phyloP scores from a whole-genome alignment of 495 filamentous ascomycete genomes.

The Ramalina peruviana region DNA sequence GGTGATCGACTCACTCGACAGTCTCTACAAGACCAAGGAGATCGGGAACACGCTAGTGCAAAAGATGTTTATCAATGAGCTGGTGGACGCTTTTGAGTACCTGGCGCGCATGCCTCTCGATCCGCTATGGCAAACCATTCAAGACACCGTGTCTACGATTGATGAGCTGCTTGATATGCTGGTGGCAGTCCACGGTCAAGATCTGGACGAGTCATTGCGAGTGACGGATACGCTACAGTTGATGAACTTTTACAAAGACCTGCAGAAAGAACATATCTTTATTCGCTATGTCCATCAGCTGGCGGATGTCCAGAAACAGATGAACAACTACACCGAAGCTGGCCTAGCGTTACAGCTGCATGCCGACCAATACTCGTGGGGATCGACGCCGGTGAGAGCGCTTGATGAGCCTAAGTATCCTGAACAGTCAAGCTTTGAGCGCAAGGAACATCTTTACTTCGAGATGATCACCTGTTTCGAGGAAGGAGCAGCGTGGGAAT shows the following conservation, averaged over 20 bases:
- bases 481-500: slow-evolving; percentile 82
- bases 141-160: slow-evolving; percentile 64
- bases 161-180: slow-evolving; percentile 86
- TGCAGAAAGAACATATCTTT: slow-evolving; percentile 95
- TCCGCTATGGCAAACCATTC: slow-evolving; percentile 60
- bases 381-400: slow-evolving; percentile 52
- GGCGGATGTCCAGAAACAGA: slow-evolving; percentile 58
- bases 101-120: slow-evolving; percentile 53
- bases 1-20: slow-evolving; percentile 88
- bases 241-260: slow-evolving; percentile 94
- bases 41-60: slow-evolving; percentile 81
- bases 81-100: slow-evolving; percentile 66
- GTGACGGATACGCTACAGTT: slow-evolving; percentile 76
- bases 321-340: slow-evolving; percentile 75
- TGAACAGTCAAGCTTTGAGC: slow-evolving; percentile 78
- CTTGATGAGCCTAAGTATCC: slow-evolving; percentile 63
- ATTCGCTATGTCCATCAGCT: slow-evolving; percentile 94
- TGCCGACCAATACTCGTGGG: slow-evolving; percentile 89
- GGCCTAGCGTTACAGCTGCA: slow-evolving; percentile 83
- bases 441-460: slow-evolving; percentile 86
- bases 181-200: slow-evolving; percentile 77
- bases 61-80: slow-evolving; percentile 81
- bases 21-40: slow-evolving; percentile 77
- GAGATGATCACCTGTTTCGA: slow-evolving; percentile 90
- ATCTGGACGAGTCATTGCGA: slow-evolving; percentile 60